Conservation (phyloP, 805 yeast genomes). For the Metschnikowia noctiluminum region DNA sequence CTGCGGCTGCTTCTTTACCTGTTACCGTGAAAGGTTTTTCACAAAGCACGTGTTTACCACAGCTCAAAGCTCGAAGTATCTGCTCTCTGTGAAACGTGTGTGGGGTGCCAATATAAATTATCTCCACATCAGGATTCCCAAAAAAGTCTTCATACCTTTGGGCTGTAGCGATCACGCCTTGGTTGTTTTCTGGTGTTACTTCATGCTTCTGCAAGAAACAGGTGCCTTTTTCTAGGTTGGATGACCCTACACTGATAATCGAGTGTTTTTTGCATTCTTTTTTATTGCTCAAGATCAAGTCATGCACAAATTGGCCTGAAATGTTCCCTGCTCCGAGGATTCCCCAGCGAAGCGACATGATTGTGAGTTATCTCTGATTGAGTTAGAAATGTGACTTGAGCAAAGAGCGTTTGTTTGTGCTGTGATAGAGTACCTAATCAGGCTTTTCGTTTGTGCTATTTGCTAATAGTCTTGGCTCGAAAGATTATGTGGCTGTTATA, state of each 20-base stretch:
- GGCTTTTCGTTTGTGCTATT: too few species aligned
- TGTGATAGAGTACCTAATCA: too few species aligned
- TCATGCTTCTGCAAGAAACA: conserved; percentile 25
- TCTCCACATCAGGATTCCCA: conserved; percentile 40
- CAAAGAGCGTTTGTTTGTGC: too few species aligned
- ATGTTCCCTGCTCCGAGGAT: conserved; percentile 50
- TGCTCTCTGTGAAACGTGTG: conserved; percentile 50
- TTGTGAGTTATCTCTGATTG: background rate
- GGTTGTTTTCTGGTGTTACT: conserved; percentile 20
- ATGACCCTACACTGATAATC: conserved; percentile 39
- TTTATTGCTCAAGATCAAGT: conserved; percentile 27
- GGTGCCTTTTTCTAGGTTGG: conserved; percentile 33
- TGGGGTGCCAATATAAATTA: conserved; percentile 55
- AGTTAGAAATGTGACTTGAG: background rate
- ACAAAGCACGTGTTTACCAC: conserved; percentile 50
- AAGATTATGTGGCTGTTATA: too few species aligned
- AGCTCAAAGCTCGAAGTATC: conserved; percentile 39
- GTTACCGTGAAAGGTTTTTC: conserved; percentile 56
- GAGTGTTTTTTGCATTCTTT: conserved; percentile 27
- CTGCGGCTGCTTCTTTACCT: conserved; percentile 38
- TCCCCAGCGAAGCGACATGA: conserved; percentile 39
- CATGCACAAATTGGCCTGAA: conserved; percentile 43
- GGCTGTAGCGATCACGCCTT: conserved; percentile 22
- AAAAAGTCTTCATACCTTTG: conserved; percentile 44
- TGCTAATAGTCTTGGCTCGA: too few species aligned